Percentiles rank a stretch among this genome's conserved stretches.
Evolutionary conservation across 768 basidiomycete species (phyloP).

Genomic region (Suillus brevipes): DNA sequence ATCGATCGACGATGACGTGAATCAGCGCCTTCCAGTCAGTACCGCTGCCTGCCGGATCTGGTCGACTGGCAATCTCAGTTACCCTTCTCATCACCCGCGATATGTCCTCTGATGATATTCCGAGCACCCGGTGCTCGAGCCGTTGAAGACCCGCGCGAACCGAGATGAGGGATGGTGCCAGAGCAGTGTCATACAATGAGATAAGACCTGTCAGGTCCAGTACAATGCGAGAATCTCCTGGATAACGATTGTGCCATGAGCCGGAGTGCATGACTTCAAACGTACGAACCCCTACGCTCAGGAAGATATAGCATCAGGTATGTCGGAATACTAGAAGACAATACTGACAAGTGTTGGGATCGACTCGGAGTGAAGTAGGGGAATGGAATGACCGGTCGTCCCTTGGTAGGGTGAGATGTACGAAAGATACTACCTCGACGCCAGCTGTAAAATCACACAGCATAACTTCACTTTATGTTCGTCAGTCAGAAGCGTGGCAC

Average conservation of each 20-base stretch:
- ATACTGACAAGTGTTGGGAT: background rate
- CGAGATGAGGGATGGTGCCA: slow-evolving; percentile 32
- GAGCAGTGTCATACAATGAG: slow-evolving; percentile 43
- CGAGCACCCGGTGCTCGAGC: slow-evolving; percentile 18
- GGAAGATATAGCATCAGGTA: background rate
- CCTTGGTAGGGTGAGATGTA: slow-evolving; percentile 25
- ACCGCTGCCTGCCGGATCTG: slow-evolving; percentile 24
- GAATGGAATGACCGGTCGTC: background rate
- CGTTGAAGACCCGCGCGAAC: slow-evolving; percentile 18
- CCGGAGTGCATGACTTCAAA: slow-evolving; percentile 35
- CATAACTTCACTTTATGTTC: slow-evolving; percentile 44
- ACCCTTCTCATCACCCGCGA: slow-evolving; percentile 9
- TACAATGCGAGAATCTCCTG: slow-evolving; percentile 45
- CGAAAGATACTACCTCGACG: slow-evolving; percentile 40
- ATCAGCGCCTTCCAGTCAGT: slow-evolving; percentile 45
- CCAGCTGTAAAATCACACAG: slow-evolving; percentile 47
- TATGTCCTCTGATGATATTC: slow-evolving; percentile 16
- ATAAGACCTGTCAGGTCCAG: slow-evolving; percentile 43
- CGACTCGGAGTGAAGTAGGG: background rate
- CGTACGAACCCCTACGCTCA: background rate
- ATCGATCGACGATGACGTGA: slow-evolving; percentile 40
- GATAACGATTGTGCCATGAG: slow-evolving; percentile 42
- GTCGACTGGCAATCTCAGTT: background rate
- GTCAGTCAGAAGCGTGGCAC: background rate
- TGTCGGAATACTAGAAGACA: background rate